Evolutionary conservation across 2,329 filamentous ascomycete species (phyloP), one percentile per base, ranked within the genome.

Genomic region (Plenodomus biglobosus): DNA sequence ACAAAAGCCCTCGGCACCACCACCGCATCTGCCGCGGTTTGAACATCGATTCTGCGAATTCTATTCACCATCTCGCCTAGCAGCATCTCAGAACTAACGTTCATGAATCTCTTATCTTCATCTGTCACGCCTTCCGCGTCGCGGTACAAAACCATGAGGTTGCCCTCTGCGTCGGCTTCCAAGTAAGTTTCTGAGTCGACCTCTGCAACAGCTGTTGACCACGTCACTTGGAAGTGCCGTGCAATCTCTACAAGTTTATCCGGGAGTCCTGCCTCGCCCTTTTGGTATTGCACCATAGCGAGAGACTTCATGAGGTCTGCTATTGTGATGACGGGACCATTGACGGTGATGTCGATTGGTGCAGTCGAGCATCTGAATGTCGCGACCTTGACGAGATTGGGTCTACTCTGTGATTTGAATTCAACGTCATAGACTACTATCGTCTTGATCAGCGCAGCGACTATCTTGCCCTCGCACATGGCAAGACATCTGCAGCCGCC

Each of bases 281-380:
- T 79, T 0, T 79, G 76, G 65, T 87, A 94, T 65, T 94, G 80
- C 8, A 96, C 77, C 5, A 97, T 75, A 1, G 87, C 85, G 19
- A 95, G 78, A 1, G 90, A 95, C 74, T 97, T 96, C 88, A 96
- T 96, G 38, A 99, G 76, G 65, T 99, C 94, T 0, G 87, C 88
- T 8, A 97, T 85, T 0, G 88, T 90, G 53, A 99, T 92, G 19
- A 83, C 78, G 58, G 86, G 85, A 1, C 82, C 87, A 1, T 84
- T 82, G 13, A 96, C 81, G 8, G 86, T 84, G 6, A 97, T 70
- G 58, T 92, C 89, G 15, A 95, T 83, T 0, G 94, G 92, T 24
- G 89, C 88, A 0, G 91, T 95, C 2, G 90, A 84, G 1, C 90
- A 88, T 11, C 91, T 84, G 70, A 91, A 95, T 2, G 85, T 83